A percentile compares a stretch with the other conserved stretches of the same genome.
Evolutionary conservation across 73 alveolate species (phyloP).

Genomic region (Effrenium voratum): DNA sequence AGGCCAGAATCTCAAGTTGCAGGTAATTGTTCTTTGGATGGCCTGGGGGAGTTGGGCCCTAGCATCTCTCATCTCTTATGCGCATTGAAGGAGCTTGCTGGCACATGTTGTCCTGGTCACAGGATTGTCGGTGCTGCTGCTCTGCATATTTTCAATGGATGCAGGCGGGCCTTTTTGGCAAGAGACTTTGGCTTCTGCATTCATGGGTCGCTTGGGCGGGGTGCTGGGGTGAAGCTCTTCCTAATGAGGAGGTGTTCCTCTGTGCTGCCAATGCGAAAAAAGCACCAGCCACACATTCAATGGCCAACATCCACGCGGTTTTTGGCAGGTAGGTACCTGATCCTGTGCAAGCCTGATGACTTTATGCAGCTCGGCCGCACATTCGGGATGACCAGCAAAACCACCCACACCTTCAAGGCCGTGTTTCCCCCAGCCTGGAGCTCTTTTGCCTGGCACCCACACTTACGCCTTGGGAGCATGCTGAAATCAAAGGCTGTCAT

Average conservation of each 20-base stretch:
- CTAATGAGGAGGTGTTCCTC: not conserved
- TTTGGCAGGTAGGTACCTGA: slow-evolving; percentile 50
- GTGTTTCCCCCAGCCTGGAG: too few relatives aligned
- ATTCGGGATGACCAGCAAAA: not conserved
- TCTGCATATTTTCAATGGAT: slow-evolving; percentile 67
- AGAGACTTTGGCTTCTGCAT: too few relatives aligned
- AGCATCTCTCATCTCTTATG: too few relatives aligned
- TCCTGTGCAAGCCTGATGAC: slow-evolving; percentile 64
- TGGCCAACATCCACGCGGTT: not conserved
- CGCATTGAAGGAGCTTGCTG: too few relatives aligned
- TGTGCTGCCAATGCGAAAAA: not conserved
- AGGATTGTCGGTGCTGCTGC: slow-evolving; percentile 86
- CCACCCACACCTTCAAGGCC: not conserved
- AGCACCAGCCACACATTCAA: not conserved
- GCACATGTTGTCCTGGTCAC: not conserved
- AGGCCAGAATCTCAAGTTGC: too few relatives aligned
- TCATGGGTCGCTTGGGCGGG: too few relatives aligned
- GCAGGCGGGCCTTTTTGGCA: not conserved
- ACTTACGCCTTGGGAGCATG: not conserved
- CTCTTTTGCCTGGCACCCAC: not conserved
- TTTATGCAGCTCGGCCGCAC: slow-evolving; percentile 46
- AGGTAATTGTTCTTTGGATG: too few relatives aligned
- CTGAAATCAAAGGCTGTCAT: not conserved
- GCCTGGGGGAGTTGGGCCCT: too few relatives aligned
- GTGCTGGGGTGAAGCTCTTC: not conserved